Percentiles rank a stretch among this genome's conserved stretches.
These are phyloP conservation scores for Fraxinus cuspidata DNA, from an alignment of 257 asterid genomes.

Conservation along the genomic window DNA sequence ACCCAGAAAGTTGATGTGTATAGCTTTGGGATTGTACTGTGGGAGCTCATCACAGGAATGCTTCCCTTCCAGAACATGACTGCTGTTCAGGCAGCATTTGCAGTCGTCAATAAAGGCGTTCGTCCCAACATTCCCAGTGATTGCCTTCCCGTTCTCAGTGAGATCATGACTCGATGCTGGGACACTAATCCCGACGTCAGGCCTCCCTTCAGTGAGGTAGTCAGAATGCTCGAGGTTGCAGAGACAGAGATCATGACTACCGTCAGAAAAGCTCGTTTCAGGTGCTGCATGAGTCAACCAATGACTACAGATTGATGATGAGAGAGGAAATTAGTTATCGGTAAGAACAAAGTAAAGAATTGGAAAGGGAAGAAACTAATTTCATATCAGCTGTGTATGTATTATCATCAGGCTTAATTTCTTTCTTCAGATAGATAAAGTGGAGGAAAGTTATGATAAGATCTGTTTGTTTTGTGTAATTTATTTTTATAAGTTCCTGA, in stretches of 20 bases:
- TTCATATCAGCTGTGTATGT: slow-evolving; percentile 52
- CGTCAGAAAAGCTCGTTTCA: slow-evolving; percentile 71
- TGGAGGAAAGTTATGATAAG: slow-evolving; percentile 31
- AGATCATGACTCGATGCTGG: slow-evolving; percentile 73
- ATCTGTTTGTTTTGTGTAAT: slow-evolving; percentile 39
- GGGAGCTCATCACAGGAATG: slow-evolving; percentile 67
- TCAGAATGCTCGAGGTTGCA: slow-evolving; percentile 65
- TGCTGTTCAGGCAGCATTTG: slow-evolving; percentile 72
- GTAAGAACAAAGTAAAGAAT: slow-evolving; percentile 26
- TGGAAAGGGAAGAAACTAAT: slow-evolving; percentile 26
- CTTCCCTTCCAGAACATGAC: slow-evolving; percentile 68
- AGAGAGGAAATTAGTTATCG: slow-evolving; percentile 21
- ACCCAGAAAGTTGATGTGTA: slow-evolving; percentile 66
- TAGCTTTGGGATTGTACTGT: slow-evolving; percentile 62
- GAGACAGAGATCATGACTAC: slow-evolving; percentile 67
- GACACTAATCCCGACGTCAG: slow-evolving; percentile 57
- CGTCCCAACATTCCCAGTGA: slow-evolving; percentile 62
- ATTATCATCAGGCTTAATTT: slow-evolving; percentile 33
- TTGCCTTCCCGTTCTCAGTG: slow-evolving; percentile 58
- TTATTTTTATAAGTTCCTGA: slow-evolving; percentile 27
- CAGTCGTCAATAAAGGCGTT: slow-evolving; percentile 65
- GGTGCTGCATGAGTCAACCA: slow-evolving; percentile 74
- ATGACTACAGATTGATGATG: slow-evolving; percentile 55
- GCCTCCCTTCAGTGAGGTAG: slow-evolving; percentile 61
- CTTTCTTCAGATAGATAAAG: slow-evolving; percentile 39